Percentiles rank a stretch among this genome's conserved stretches.
These are phyloP conservation scores for Rhizophagus prolifer DNA, from an alignment of 192 early-diverging fungal species.

Conservation along the genomic window DNA sequence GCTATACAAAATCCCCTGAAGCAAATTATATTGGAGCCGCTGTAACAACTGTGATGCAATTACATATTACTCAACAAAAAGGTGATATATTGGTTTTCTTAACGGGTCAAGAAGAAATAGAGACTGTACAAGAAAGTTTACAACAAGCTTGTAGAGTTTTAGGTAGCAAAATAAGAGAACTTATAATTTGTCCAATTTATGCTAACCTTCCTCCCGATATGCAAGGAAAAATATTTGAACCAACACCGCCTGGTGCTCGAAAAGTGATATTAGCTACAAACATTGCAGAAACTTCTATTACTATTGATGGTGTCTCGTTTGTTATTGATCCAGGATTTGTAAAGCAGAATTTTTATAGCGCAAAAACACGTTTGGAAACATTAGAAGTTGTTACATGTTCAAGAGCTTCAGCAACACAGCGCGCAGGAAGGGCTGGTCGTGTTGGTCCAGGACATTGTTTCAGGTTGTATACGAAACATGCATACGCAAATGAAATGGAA, in stretches of 20 bases:
- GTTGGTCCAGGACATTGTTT: conserved; percentile 98
- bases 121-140: conserved; percentile 81
- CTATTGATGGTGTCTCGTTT: conserved; percentile 94
- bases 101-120: conserved; percentile 99
- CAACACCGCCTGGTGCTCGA: conserved; percentile 87
- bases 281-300: conserved; percentile 98
- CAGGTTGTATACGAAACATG: conserved; percentile 90
- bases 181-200: conserved; percentile 96
- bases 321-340: conserved; percentile 98
- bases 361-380: conserved; percentile 94
- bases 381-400: conserved; percentile 94
- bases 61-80: conserved; percentile 80
- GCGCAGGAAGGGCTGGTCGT: conserved; percentile 93
- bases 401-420: conserved; percentile 90
- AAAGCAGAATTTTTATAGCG: conserved; percentile 95
- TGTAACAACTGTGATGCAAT: conserved; percentile 88
- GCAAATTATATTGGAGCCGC: conserved; percentile 95
- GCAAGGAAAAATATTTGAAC: conserved; percentile 96
- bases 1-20: conserved; percentile 95
- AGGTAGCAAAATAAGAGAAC: conserved; percentile 84
- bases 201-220: conserved; percentile 94
- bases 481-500: conserved; percentile 91
- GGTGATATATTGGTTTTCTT: conserved; percentile 96
- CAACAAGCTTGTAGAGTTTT: conserved; percentile 73
- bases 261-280: conserved; percentile 97